These are phyloP conservation scores for Pittosporum tobira DNA, from an alignment of 129 eudicot species.

Conservation along the genomic window DNA sequence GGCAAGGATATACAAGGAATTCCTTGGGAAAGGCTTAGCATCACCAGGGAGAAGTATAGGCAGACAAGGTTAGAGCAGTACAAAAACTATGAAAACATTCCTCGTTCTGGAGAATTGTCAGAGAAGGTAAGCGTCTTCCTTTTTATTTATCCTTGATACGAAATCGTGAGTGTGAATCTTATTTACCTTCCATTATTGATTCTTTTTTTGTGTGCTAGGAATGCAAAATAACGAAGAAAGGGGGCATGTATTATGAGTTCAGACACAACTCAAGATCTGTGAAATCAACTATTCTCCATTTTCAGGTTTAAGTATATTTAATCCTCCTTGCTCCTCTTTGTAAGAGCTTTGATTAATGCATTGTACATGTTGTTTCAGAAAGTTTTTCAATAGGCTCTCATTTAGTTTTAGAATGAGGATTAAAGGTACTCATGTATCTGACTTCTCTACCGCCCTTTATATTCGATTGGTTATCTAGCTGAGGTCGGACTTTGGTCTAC, in stretches of 20 bases:
- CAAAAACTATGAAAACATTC: conserved; percentile 73
- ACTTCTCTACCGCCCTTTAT: too few species aligned
- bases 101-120: conserved; percentile 63
- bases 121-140: conserved; percentile 36
- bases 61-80: conserved; percentile 79
- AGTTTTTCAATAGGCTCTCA: too few species aligned
- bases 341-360: too few species aligned
- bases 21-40: conserved; percentile 77
- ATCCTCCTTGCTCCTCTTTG: too few species aligned
- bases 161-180: background rate
- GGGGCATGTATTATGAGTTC: conserved; percentile 55
- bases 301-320: conserved; percentile 47
- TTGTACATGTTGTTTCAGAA: background rate
- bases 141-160: background rate
- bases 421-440: too few species aligned
- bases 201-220: conserved; percentile 32
- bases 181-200: background rate
- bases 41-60: conserved; percentile 73
- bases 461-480: too few species aligned
- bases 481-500: too few species aligned
- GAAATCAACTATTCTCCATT: conserved; percentile 74
- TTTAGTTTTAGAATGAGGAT: too few species aligned
- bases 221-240: conserved; percentile 54
- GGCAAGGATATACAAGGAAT: conserved; percentile 92
- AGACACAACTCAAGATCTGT: conserved; percentile 72